Percentiles rank a stretch among this genome's conserved stretches.
Conservation (phyloP, 805 yeast genomes). For the Myxozyma nipponensis region DNA sequence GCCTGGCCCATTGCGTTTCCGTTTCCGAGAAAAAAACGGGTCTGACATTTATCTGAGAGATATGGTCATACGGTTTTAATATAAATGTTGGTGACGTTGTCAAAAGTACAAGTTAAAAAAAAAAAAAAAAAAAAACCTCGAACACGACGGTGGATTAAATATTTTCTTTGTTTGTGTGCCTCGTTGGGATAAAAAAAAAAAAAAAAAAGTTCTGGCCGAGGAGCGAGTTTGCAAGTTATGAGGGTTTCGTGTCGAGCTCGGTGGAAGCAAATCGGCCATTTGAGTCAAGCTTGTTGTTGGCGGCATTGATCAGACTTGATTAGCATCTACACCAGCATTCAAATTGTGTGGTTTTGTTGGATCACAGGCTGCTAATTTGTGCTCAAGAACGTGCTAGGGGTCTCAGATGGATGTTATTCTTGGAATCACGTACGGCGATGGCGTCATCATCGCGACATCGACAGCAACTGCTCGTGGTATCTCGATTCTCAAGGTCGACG, state of each 20-base stretch:
- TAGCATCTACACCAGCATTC: too few species aligned
- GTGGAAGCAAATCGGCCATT: too few species aligned
- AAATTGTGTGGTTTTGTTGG: too few species aligned
- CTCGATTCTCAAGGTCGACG: conserved; percentile 69
- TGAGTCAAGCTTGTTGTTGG: too few species aligned
- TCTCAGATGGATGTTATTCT: conserved; percentile 94
- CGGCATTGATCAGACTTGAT: too few species aligned
- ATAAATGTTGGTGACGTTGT: neutral
- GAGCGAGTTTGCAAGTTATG: too few species aligned
- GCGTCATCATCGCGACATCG: conserved; percentile 88
- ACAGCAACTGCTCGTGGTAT: conserved; percentile 91
- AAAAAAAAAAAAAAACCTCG: neutral
- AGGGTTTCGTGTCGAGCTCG: too few species aligned
- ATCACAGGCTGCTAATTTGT: too few species aligned
- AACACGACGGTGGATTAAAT: neutral
- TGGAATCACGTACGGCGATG: conserved; percentile 78
- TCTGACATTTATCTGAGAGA: conserved; percentile 15
- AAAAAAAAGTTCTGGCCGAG: too few species aligned
- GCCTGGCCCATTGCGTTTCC: too few species aligned
- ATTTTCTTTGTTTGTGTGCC: neutral
- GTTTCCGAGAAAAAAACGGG: conserved; percentile 26
- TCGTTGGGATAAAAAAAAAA: conserved; percentile 2
- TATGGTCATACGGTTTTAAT: neutral
- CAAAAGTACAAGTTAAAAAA: neutral
- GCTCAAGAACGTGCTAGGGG: too few species aligned